Base-by-base conservation (phyloP, 2,329 filamentous ascomycete genomes). In the Fusarium torulosum region DNA sequence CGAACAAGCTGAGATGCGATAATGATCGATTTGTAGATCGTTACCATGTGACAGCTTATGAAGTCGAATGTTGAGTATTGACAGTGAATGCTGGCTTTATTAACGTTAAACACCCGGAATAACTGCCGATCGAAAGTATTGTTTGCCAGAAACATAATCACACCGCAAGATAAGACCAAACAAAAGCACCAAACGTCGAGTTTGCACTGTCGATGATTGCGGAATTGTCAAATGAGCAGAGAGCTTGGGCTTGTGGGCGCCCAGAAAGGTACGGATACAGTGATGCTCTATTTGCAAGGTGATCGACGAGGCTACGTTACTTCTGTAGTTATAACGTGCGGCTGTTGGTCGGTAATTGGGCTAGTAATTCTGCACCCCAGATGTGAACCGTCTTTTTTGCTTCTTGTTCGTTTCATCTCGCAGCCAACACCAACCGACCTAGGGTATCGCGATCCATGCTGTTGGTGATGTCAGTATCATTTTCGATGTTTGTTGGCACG, bases 251-350 rank as follows among this genome's bases (percentile, higher is more conserved):
- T 51, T 51, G 46, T 21, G 38, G 33, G 8, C 17, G 17, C 33
- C 8, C 6, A n/a, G 17, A 17, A n/a, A 17, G 13, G 31, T 19
- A 27, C 20, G 31, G 51, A n/a, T 23, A 27, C 20, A 29, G 31
- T n/a, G 14, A 19, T 50, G 29, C 33, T 23, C 20, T 23, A 14
- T 23, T 50, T 35, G 68, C 58, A 31, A 60, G 42, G 58, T 51
- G 69, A 72, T 72, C 67, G 57, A 69, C 70, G 53, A 51, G 50
- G 54, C 7, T 37, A 37, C 33, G 33, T 37, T 37, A 37, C 33
- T 37, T 37, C 33, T n/a, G 33, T 37, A 51, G 59, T 57, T 62
- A 57, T 27, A 56, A 62, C 52, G 52, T 63, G 63, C 64, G 63
- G 63, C 69, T 64, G 60, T 66, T 67, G 47, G 52, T 33, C 23